Evolutionary conservation across 1,139 yeast species (phyloP), one percentile per base, ranked within the genome.

Genomic region (Candida tropicalis): DNA sequence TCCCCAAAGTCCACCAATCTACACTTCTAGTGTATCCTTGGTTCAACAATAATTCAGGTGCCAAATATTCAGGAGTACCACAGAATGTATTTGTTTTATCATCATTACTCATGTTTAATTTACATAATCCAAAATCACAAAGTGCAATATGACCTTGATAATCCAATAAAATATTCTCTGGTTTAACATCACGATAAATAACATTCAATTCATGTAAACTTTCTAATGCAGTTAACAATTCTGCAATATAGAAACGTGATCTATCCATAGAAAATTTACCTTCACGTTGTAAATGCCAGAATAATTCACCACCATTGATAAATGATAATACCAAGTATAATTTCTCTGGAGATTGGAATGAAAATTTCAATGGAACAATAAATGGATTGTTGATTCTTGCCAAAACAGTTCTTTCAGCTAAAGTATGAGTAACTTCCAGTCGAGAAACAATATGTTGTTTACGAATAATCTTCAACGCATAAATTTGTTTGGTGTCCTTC

Each of bases 1-100:
- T 93, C 28, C 99, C 99, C 51, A 93, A 73, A 1, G 98, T 93
- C 99, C 99, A 93, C 84, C 96, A 93, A 66, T 93, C 99, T 31
- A 93, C 98, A 57, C 87, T 84, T 63, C 96, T 81, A 5, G 98
- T 90, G 65, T 93, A 93, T 2, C 98, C 98, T 62, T 88, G 90
- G 50, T 93, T 95, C 51, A 91, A 73, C 45, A 93, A 70, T 46
- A 93, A 78, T 63, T 93, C 99, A 0, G 99, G 99, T 1, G 98
- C 98, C 53, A 93, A 73, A 65, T 93, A 93, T 50, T 91, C 97
- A 0, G 97, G 97, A 0, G 98, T 91, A 38, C 98, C 98, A 67
- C 98, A 91, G 60, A 91, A 91, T 0, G 99, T 93, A 58, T 85
- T 87, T 2, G 99, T 93, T 63, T 88, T 88, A 56, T 87, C 95